Evolutionary conservation across 2,329 filamentous ascomycete species (phyloP), one percentile per base, ranked within the genome.

Genomic region (Ilyonectria sp.): DNA sequence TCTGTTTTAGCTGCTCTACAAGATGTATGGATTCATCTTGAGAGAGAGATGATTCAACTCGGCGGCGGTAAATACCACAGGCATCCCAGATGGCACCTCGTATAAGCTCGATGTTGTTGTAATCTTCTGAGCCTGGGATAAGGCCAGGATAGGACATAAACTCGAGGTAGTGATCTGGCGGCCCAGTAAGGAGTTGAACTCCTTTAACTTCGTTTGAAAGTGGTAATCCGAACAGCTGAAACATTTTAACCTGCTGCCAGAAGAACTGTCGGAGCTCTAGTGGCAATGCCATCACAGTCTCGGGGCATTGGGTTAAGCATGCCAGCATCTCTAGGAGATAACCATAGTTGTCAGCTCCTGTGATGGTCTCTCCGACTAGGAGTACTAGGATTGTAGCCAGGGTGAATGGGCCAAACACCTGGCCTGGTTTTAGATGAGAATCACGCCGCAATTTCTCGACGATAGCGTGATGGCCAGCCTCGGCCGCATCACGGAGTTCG

Each of bases 291-390:
- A 63, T 54, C 1, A 75, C 71, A 6, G 66, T 71, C 3, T 73
- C 71, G 0, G 71, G 66, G 8, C 64, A 76, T 29, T 72, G 67
- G 0, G 71, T 71, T 2, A 82, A 68, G 23, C 75, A 80, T 7
- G 76, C 73, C 29, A 82, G 68, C 75, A 83, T 81, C 56, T 80
- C 75, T 0, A 82, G 68, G 0, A 83, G 72, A 56, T 80, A 80
- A 1, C 68, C 69, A 54, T 79, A 83, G 35, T 83, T 82, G 21
- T 75, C 75, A 4, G 80, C 79, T 1, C 80, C 81, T 0, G 81
- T 83, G 7, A 83, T 81, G 0, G 81, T 82, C 15, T 83, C 82
- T 0, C 82, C 82, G 0, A 83, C 81, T 0, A 83, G 69, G 1
- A 83, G 74, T 0, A 83, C 77, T 1, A 83, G 68, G 11, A 83